Percentiles rank a stretch among this genome's conserved stretches.
Evolutionary conservation across 176 grass and related monocot species (phyloP).

Genomic region (Triticum monococcum): DNA sequence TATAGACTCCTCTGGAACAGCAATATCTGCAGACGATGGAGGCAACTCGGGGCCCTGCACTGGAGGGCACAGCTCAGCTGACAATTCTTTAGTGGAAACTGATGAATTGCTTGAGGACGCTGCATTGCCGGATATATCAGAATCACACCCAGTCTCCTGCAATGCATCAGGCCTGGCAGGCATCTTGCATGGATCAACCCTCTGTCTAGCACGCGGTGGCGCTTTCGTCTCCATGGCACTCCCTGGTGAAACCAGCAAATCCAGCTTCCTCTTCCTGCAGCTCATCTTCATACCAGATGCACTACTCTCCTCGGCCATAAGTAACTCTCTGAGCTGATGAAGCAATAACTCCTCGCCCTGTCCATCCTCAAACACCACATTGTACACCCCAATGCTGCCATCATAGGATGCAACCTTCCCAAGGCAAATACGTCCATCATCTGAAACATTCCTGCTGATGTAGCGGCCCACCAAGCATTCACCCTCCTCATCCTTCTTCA

Average conservation of each 20-base stretch:
- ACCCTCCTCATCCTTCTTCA: constrained; percentile 24
- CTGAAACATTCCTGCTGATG: constrained; percentile 37
- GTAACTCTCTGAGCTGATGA: constrained; percentile 40
- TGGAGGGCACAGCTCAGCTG: constrained; percentile 33
- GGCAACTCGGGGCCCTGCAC: constrained; percentile 61
- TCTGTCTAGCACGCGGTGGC: constrained; percentile 38
- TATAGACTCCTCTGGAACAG: constrained; percentile 77
- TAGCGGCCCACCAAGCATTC: constrained; percentile 59
- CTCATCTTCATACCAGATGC: constrained; percentile 73
- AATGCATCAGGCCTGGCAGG: constrained; percentile 29
- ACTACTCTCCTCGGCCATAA: constrained; percentile 28
- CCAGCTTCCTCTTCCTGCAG: constrained; percentile 90
- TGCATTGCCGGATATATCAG: constrained; percentile 57
- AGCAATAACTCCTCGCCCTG: constrained; percentile 42
- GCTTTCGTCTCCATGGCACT: constrained; percentile 30
- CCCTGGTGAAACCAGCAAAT: constrained; percentile 53
- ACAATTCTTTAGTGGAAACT: constrained; percentile 40
- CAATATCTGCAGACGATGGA: constrained; percentile 70
- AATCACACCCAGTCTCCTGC: constrained; percentile 30
- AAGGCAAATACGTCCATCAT: constrained; percentile 26
- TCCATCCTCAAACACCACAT: constrained; percentile 67
- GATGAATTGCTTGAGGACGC: constrained; percentile 74
- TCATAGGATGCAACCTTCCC: constrained; percentile 62
- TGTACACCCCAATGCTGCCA: constrained; percentile 24
- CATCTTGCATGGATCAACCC: constrained; percentile 37